Evolutionary conservation across 352 stramenopile genomes (phyloP).

Genomic region (Phytophthora hybrid): DNA sequence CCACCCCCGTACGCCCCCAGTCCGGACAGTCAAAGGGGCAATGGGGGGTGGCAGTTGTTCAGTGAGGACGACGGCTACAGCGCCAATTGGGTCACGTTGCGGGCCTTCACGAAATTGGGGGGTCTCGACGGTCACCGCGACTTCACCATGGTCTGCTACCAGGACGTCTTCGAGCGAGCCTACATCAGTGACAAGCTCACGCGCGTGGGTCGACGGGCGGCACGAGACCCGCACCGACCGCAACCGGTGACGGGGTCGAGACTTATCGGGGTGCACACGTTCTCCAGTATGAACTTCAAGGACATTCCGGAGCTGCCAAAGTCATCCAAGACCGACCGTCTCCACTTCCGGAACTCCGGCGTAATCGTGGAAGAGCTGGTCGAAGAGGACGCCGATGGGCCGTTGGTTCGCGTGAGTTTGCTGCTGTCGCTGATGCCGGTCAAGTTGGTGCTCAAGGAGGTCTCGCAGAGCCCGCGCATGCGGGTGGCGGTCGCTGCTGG

Average conservation of each 20-base stretch:
- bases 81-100: slow-evolving; percentile 65
- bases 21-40: slow-evolving; percentile 7
- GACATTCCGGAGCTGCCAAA: slow-evolving; percentile 64
- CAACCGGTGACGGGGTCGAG: slow-evolving; percentile 23
- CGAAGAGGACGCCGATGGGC: slow-evolving; percentile 32
- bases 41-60: slow-evolving; percentile 38
- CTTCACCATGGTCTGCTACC: slow-evolving; percentile 73
- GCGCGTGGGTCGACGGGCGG: slow-evolving; percentile 34
- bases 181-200: slow-evolving; percentile 36
- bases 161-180: slow-evolving; percentile 65
- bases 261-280: slow-evolving; percentile 63
- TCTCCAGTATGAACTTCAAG: slow-evolving; percentile 74
- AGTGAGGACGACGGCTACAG: slow-evolving; percentile 65
- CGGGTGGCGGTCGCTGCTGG: slow-evolving; percentile 37
- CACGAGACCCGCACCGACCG: slow-evolving; percentile 27
- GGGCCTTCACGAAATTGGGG: slow-evolving; percentile 42
- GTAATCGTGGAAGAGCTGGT: slow-evolving; percentile 59
- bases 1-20: slow-evolving; percentile 42
- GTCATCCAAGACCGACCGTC: slow-evolving; percentile 50
- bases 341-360: slow-evolving; percentile 70
- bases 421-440: slow-evolving; percentile 65
- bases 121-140: slow-evolving; percentile 50
- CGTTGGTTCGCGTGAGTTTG: slow-evolving; percentile 57
- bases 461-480: slow-evolving; percentile 44
- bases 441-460: slow-evolving; percentile 52